These are phyloP conservation scores for Jaminaea rosea DNA, from an alignment of 1,284 basidiomycete species.

Conservation along the genomic window DNA sequence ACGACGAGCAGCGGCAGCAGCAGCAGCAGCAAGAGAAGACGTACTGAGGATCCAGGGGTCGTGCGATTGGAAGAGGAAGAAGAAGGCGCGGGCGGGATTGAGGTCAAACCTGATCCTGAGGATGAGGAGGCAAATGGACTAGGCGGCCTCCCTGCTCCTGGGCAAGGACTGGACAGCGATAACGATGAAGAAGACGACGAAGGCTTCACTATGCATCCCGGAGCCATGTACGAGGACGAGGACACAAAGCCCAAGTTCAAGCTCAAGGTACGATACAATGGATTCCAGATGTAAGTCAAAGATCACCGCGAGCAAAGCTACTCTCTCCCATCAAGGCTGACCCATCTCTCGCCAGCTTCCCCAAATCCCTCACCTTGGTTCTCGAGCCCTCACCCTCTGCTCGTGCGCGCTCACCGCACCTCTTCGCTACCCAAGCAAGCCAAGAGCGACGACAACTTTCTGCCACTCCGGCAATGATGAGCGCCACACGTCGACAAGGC, in stretches of 20 bases:
- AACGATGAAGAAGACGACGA: neutral
- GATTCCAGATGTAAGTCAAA: neutral
- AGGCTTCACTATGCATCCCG: neutral
- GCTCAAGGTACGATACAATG: neutral
- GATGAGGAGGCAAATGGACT: no score
- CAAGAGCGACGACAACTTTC: neutral
- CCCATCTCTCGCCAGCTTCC: neutral
- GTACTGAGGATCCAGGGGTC: neutral
- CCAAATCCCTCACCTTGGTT: neutral
- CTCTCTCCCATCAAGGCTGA: neutral
- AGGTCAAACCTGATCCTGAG: neutral
- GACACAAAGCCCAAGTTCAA: slow-evolving; percentile 2
- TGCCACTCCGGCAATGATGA: neutral
- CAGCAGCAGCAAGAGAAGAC: neutral
- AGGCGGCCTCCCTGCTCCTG: no score
- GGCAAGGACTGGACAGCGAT: no score
- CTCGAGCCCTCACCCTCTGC: neutral
- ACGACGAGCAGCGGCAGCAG: neutral
- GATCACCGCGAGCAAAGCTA: neutral
- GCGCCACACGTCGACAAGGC: no score
- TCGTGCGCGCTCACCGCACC: neutral
- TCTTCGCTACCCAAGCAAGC: neutral
- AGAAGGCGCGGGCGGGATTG: neutral
- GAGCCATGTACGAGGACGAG: neutral
- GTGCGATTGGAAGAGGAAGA: no score